Percentiles rank a stretch among this genome's conserved stretches.
These are phyloP conservation scores for Camelina neglecta DNA, from an alignment of 345 rosid species.

Conservation along the genomic window DNA sequence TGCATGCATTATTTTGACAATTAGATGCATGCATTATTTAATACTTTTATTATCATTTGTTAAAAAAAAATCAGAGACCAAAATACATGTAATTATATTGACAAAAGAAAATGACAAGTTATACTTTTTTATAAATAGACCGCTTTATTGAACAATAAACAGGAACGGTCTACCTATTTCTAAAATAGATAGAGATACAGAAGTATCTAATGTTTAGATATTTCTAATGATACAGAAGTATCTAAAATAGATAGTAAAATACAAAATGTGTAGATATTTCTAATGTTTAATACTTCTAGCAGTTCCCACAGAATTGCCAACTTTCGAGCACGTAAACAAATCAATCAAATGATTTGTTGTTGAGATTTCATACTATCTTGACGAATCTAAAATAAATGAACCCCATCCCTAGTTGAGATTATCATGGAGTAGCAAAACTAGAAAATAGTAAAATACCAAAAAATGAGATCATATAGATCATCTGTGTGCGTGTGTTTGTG, in stretches of 20 bases:
- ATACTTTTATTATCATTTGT: background rate
- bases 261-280: background rate
- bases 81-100: background rate
- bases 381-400: slow-evolving; percentile 12
- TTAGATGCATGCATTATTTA: slow-evolving; percentile 21
- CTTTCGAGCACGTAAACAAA: background rate
- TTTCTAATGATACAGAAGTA: no score
- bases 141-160: background rate
- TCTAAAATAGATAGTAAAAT: no score
- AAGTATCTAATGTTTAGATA: background rate
- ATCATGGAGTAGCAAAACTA: background rate
- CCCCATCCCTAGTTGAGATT: slow-evolving; percentile 9
- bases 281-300: background rate
- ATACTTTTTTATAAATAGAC: background rate
- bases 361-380: slow-evolving; percentile 4
- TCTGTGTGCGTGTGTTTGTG: slow-evolving; percentile 23
- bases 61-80: background rate
- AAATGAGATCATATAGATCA: slow-evolving; percentile 4
- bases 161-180: background rate
- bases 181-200: background rate
- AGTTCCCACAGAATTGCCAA: slow-evolving; percentile 3
- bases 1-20: slow-evolving; percentile 11
- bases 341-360: background rate
- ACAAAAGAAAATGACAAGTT: background rate
- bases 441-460: background rate